These are phyloP conservation scores for Trichoderma hamatum DNA, from an alignment of 2,329 filamentous ascomycete genomes.

Conservation along the genomic window DNA sequence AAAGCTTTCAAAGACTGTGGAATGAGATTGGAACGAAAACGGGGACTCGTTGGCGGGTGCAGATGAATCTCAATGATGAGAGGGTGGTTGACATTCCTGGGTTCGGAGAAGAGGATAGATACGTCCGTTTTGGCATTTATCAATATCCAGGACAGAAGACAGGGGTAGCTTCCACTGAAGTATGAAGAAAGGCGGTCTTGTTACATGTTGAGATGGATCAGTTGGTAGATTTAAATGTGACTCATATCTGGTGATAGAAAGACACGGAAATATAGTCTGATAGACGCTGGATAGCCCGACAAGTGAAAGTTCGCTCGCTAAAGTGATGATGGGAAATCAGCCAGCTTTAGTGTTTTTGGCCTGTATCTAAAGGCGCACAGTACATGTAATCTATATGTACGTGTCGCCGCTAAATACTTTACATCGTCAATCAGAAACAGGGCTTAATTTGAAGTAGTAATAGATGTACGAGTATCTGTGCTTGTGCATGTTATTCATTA, in stretches of 20 bases:
- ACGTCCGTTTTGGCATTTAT: not conserved
- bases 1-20: conserved; percentile 8
- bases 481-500: not conserved
- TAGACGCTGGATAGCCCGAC: not conserved
- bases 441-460: not conserved
- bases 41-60: not conserved
- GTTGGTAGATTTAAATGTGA: not conserved
- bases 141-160: not conserved
- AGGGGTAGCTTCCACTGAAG: not conserved
- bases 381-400: too few relatives aligned
- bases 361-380: not conserved
- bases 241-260: not conserved
- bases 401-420: too few relatives aligned
- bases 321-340: not conserved
- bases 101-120: conserved; percentile 1
- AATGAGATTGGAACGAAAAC: not conserved
- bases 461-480: not conserved
- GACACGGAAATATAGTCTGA: not conserved
- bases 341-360: not conserved
- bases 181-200: not conserved
- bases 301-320: not conserved
- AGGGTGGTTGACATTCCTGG: not conserved
- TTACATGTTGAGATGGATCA: not conserved
- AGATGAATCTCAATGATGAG: not conserved
- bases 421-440: too few relatives aligned